phyloP scores from a whole-genome alignment of 2,329 filamentous ascomycete species.

The Trichoderma citrinoviride region DNA sequence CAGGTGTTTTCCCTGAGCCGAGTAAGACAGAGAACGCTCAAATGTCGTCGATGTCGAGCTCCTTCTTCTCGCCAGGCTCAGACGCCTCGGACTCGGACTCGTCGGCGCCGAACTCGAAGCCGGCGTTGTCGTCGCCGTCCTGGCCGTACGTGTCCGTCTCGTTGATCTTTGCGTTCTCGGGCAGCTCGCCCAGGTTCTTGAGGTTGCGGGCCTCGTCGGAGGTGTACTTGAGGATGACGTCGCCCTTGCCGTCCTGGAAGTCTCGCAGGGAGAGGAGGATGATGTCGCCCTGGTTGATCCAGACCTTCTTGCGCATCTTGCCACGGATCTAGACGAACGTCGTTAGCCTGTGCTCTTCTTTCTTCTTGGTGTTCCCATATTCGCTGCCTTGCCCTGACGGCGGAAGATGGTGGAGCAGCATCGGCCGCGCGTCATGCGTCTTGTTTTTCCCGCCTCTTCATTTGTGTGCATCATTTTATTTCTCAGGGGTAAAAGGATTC shows the following conservation, averaged over 20 bases:
- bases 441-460: not conserved
- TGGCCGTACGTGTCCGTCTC: conserved; percentile 94
- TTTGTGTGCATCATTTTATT: not conserved
- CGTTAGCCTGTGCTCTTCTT: not conserved
- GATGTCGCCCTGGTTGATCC: conserved; percentile 98
- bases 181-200: conserved; percentile 96
- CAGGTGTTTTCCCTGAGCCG: not conserved
- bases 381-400: not conserved
- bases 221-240: conserved; percentile 95
- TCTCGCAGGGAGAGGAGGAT: conserved; percentile 84
- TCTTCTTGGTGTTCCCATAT: not conserved
- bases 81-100: conserved; percentile 59
- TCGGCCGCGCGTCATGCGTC: not conserved
- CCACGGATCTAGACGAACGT: conserved; percentile 57
- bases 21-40: conserved; percentile 50
- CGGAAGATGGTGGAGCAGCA: not conserved
- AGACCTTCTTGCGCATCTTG: conserved; percentile 99
- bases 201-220: conserved; percentile 92
- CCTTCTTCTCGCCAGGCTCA: conserved; percentile 59
- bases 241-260: conserved; percentile 93
- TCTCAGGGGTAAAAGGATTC: not conserved
- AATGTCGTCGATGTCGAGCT: conserved; percentile 95
- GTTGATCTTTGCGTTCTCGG: conserved; percentile 99
- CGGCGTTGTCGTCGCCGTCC: conserved; percentile 90
- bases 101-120: conserved; percentile 99